Evolutionary conservation across 2,329 filamentous ascomycete genomes (phyloP).

Genomic region (Thielaviopsis ethacetica): DNA sequence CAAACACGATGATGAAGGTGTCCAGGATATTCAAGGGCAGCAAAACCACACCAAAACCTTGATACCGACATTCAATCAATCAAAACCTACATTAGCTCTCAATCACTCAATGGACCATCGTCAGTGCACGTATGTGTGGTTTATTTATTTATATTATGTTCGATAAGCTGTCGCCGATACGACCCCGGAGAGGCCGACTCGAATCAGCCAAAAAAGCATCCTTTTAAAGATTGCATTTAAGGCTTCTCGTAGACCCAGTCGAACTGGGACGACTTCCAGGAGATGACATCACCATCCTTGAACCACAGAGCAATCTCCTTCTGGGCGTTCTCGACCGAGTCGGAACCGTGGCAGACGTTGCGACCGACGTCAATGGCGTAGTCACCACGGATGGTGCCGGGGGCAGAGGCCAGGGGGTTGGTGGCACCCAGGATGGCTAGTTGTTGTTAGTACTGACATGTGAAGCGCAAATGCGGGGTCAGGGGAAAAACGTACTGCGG

Average conservation of each 20-base stretch:
- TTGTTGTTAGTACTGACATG: conserved; percentile 12
- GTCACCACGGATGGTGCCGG: conserved; percentile 96
- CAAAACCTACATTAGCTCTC: neutral
- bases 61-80: neutral
- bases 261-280: conserved; percentile 69
- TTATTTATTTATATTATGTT: conserved; percentile 12
- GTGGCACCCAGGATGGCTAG: conserved; percentile 87
- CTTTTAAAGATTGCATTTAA: conserved; percentile 19
- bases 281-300: conserved; percentile 69
- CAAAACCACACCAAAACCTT: neutral
- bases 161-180: conserved; percentile 6
- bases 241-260: conserved; percentile 97
- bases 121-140: neutral
- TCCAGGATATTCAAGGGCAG: neutral
- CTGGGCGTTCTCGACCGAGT: conserved; percentile 96
- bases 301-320: conserved; percentile 99
- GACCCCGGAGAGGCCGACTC: neutral
- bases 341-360: conserved; percentile 99
- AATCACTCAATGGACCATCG: neutral
- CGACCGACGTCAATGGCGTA: conserved; percentile 68
- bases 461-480: neutral
- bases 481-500: conserved; percentile 42
- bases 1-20: conserved; percentile 25
- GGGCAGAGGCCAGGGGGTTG: conserved; percentile 88
- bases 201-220: neutral